These are phyloP conservation scores for Daedaleopsis sinensis DNA, from an alignment of 768 basidiomycete genomes.

Conservation along the genomic window DNA sequence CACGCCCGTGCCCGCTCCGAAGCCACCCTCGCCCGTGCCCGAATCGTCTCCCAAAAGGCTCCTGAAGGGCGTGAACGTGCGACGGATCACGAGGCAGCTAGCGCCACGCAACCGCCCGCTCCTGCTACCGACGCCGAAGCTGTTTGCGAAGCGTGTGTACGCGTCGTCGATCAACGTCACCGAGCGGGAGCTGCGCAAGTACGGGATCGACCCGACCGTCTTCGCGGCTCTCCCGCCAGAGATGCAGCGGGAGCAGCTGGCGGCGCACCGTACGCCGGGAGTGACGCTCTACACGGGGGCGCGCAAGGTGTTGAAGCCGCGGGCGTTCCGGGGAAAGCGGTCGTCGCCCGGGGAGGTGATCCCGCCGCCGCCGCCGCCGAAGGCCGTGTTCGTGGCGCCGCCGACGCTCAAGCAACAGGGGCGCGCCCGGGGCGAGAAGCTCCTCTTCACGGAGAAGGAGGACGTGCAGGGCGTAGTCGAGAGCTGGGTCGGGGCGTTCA, in stretches of 20 bases:
- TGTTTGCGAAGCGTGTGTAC: conserved; percentile 41
- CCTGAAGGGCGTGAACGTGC: conserved; percentile 47
- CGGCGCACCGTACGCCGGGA: conserved; percentile 46
- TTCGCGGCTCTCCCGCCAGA: conserved; percentile 65
- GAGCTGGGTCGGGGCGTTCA: conserved; percentile 72
- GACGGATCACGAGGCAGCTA: conserved; percentile 64
- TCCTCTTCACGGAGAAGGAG: conserved; percentile 61
- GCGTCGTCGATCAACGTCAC: conserved; percentile 47
- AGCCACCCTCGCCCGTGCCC: conserved; percentile 11
- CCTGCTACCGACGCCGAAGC: conserved; percentile 36
- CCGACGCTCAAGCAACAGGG: conserved; percentile 61
- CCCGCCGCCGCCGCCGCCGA: conserved; percentile 52
- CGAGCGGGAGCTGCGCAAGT: conserved; percentile 57
- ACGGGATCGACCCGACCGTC: conserved; percentile 76
- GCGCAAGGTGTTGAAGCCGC: conserved; percentile 59
- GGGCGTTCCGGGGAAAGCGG: not conserved
- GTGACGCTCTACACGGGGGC: conserved; percentile 21
- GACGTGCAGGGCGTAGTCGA: conserved; percentile 77
- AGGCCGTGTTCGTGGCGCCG: conserved; percentile 52
- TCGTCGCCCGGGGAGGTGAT: conserved; percentile 40
- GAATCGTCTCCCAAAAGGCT: conserved; percentile 6
- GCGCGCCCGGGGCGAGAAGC: conserved; percentile 52
- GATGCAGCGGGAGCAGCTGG: conserved; percentile 75
- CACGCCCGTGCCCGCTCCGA: conserved; percentile 41
- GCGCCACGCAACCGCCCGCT: conserved; percentile 54